Evolutionary conservation across 208 protist species (phyloP).

Genomic region (Trypanosoma theileri): DNA sequence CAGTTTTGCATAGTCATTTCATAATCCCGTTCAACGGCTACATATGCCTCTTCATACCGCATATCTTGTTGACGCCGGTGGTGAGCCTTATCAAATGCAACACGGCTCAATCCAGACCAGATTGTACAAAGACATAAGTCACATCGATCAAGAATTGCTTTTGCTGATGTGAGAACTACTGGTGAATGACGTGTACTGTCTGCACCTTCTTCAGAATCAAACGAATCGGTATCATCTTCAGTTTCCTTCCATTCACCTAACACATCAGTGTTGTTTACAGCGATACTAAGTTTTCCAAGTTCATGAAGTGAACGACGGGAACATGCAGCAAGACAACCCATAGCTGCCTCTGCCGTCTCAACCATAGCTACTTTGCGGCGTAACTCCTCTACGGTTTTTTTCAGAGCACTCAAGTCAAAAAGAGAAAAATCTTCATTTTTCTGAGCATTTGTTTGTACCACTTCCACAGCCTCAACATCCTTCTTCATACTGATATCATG

Average conservation of each 20-base stretch:
- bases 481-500: conserved; percentile 11
- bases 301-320: conserved; percentile 22
- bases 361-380: neutral
- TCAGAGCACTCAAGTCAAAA: neutral
- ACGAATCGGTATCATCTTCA: conserved; percentile 10
- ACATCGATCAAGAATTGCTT: conserved; percentile 18
- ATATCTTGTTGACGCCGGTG: conserved; percentile 20
- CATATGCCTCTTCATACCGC: conserved; percentile 17
- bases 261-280: conserved; percentile 12
- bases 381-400: conserved; percentile 10
- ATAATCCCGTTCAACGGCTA: conserved; percentile 18
- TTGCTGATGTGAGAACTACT: conserved; percentile 12
- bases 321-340: conserved; percentile 20
- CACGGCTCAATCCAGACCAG: conserved; percentile 27
- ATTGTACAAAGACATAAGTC: conserved; percentile 26
- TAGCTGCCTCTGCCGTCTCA: conserved; percentile 19
- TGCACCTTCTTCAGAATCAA: conserved; percentile 19
- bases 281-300: conserved; percentile 17
- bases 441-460: neutral
- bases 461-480: neutral
- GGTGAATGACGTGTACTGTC: conserved; percentile 7
- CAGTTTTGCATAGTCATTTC: conserved; percentile 5
- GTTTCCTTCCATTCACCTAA: neutral
- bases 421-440: conserved; percentile 4
- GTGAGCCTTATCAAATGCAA: conserved; percentile 16